phyloP scores from a whole-genome alignment of 2,329 filamentous ascomycete genomes.

The Paecilomyces formosus region DNA sequence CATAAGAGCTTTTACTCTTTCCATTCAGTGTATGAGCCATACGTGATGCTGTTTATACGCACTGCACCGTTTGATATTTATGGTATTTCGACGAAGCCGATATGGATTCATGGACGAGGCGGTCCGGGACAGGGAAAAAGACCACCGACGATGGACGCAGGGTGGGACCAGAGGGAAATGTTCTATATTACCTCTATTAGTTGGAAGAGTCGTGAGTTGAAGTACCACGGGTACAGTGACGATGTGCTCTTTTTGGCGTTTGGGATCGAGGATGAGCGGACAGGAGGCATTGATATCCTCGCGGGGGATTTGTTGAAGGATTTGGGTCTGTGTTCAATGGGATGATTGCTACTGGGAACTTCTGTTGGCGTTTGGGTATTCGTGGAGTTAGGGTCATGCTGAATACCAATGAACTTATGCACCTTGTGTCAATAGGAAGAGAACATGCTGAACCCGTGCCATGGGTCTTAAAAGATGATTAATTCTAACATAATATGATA shows the following conservation, averaged over 20 bases:
- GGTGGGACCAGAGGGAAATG: conserved; percentile 39
- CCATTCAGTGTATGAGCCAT: neutral
- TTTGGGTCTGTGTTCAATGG: neutral
- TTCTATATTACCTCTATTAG: conserved; percentile 52
- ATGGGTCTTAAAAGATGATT: too few species aligned
- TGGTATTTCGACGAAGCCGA: conserved; percentile 42
- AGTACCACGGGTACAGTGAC: conserved; percentile 51
- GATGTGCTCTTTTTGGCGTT: conserved; percentile 50
- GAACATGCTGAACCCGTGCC: neutral
- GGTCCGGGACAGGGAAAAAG: conserved; percentile 18
- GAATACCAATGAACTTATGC: neutral
- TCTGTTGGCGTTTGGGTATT: neutral
- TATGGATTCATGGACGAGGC: conserved; percentile 50
- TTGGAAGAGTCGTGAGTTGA: conserved; percentile 43
- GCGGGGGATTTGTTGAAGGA: neutral
- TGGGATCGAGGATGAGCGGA: conserved; percentile 40
- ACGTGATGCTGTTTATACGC: conserved; percentile 43
- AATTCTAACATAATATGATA: too few species aligned
- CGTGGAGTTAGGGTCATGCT: neutral
- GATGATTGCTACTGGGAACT: neutral
- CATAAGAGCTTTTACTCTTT: conserved; percentile 37
- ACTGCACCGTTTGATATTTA: conserved; percentile 44
- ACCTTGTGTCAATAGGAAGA: neutral
- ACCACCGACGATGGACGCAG: conserved; percentile 1
- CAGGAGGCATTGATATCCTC: neutral